Conservation (phyloP, 1,284 basidiomycete species). For the Pseudozyma hubeiensis region DNA sequence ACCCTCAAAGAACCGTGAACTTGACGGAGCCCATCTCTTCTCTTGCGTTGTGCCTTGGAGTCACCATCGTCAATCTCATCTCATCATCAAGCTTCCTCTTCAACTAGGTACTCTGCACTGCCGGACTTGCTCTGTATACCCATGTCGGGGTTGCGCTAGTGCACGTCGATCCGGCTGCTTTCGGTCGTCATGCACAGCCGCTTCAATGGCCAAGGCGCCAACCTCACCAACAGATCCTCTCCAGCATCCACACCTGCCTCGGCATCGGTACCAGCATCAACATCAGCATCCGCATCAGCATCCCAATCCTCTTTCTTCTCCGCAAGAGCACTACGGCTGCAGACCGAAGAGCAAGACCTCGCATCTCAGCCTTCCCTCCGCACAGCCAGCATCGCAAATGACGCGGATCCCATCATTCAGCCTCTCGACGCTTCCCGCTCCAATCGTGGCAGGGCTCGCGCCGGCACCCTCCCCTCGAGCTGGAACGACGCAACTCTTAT, state of each 20-base stretch:
- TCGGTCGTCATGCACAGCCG: constrained; percentile 12
- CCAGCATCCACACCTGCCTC: background rate
- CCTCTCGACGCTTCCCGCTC: constrained; percentile 15
- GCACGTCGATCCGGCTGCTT: constrained; percentile 1
- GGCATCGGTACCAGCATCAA: background rate
- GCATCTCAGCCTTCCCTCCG: constrained; percentile 26
- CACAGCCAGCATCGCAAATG: constrained; percentile 43
- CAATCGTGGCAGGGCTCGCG: constrained; percentile 48
- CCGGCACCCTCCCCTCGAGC: constrained; percentile 59
- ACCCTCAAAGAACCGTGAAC: too few relatives aligned
- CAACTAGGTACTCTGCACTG: background rate
- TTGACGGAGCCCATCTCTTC: too few relatives aligned
- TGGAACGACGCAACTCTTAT: constrained; percentile 37
- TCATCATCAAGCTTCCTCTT: background rate
- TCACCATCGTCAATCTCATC: too few relatives aligned
- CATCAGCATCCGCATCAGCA: constrained; percentile 7
- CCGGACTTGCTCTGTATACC: background rate
- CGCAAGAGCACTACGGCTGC: constrained; percentile 50
- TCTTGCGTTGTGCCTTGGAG: too few relatives aligned
- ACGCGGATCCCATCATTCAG: constrained; percentile 45
- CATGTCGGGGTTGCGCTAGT: constrained; percentile 8
- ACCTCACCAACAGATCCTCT: constrained; percentile 4
- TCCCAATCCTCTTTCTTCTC: constrained; percentile 20
- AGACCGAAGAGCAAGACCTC: constrained; percentile 47
- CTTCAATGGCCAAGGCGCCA: constrained; percentile 10